Evolutionary conservation across 2,329 filamentous ascomycete genomes (phyloP).

Genomic region (Pyrenophora tritici-repentis): DNA sequence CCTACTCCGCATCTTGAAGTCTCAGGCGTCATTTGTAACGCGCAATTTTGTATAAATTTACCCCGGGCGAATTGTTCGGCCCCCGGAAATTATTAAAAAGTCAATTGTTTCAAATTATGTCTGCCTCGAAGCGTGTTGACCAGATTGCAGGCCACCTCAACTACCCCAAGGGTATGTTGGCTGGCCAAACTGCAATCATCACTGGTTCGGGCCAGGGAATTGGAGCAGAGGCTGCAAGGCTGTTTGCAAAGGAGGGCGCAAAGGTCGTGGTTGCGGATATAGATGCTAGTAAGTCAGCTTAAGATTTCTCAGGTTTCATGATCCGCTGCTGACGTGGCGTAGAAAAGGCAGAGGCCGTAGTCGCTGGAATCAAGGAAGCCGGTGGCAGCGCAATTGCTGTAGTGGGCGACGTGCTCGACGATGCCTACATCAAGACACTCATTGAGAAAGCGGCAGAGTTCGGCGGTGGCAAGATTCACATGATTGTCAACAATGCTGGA

Average conservation of each 20-base stretch:
- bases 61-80: not conserved
- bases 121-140: conserved; percentile 56
- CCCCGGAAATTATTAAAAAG: not conserved
- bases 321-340: conserved; percentile 19
- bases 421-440: conserved; percentile 71
- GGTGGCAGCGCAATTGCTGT: conserved; percentile 74
- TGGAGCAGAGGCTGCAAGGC: conserved; percentile 77
- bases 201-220: conserved; percentile 88
- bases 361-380: conserved; percentile 68
- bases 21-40: not conserved
- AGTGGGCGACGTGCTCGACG: conserved; percentile 75
- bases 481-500: conserved; percentile 89
- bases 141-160: conserved; percentile 81
- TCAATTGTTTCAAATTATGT: conserved; percentile 12
- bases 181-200: conserved; percentile 82
- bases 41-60: not conserved
- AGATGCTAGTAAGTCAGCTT: conserved; percentile 61
- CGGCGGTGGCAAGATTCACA: conserved; percentile 84
- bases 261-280: conserved; percentile 85
- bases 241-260: conserved; percentile 88
- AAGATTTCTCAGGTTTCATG: not conserved
- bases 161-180: conserved; percentile 78
- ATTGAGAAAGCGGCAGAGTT: conserved; percentile 78
- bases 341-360: conserved; percentile 73
- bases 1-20: conserved; percentile 24